Conservation (phyloP, 306 rosid species). For the Vigna hirtella region DNA sequence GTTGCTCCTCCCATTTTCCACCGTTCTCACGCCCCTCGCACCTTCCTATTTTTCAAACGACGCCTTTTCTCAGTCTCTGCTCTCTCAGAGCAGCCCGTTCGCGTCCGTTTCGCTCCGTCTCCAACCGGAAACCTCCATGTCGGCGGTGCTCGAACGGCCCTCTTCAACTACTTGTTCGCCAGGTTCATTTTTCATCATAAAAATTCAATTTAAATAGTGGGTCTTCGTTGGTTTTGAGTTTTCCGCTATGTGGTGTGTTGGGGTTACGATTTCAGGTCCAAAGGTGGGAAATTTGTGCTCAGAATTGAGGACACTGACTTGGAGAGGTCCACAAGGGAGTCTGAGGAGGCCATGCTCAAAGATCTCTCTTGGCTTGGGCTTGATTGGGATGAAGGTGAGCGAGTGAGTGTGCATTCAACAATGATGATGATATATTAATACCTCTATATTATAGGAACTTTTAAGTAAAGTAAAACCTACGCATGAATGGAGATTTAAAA, state of each 20-base stretch:
- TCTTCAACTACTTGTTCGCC: slow-evolving; percentile 79
- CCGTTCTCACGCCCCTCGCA: slow-evolving; percentile 45
- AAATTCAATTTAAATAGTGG: neutral
- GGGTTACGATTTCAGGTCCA: slow-evolving; percentile 58
- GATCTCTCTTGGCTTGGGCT: slow-evolving; percentile 99
- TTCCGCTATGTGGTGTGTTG: neutral
- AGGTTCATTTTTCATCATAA: slow-evolving; percentile 45
- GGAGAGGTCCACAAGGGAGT: slow-evolving; percentile 92
- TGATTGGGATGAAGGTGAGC: slow-evolving; percentile 89
- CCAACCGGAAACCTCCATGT: slow-evolving; percentile 98
- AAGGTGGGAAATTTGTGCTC: slow-evolving; percentile 89
- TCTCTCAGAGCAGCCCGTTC: slow-evolving; percentile 51
- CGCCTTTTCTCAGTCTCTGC: slow-evolving; percentile 72
- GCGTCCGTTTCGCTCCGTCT: slow-evolving; percentile 97
- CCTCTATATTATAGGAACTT: neutral
- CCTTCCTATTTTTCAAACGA: slow-evolving; percentile 31
- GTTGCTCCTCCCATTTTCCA: slow-evolving; percentile 53
- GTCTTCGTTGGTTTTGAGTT: neutral
- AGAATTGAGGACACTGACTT: slow-evolving; percentile 98
- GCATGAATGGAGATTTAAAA: neutral
- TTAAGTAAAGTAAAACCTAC: neutral
- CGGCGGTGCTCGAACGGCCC: slow-evolving; percentile 97
- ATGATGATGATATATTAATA: neutral
- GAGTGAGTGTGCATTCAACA: neutral
- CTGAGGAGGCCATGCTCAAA: slow-evolving; percentile 83